Evolutionary conservation across 805 yeast genomes (phyloP).

Genomic region (Saturnispora gosingensis): DNA sequence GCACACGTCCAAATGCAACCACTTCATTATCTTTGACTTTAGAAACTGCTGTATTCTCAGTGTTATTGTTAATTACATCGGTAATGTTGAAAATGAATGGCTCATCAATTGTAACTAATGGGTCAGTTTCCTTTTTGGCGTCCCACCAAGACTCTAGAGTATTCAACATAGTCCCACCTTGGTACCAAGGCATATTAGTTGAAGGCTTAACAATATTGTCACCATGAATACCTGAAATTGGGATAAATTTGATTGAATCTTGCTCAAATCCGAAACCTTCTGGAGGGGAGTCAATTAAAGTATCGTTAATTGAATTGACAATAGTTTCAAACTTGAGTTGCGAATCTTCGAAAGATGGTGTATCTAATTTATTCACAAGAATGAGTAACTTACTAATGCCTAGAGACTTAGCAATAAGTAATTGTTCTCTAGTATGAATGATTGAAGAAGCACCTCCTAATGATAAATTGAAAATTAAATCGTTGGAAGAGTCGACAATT

Average conservation of each 20-base stretch:
- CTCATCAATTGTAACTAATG: slow-evolving; percentile 21
- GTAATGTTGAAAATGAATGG: slow-evolving; percentile 49
- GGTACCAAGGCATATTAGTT: slow-evolving; percentile 21
- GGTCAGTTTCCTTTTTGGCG: slow-evolving; percentile 14
- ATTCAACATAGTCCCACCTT: slow-evolving; percentile 40
- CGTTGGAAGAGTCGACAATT: slow-evolving; percentile 62
- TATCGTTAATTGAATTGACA: slow-evolving; percentile 40
- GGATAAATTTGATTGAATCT: slow-evolving; percentile 41
- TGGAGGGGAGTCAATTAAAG: slow-evolving; percentile 41
- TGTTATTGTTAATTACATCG: slow-evolving; percentile 34
- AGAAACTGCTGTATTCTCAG: slow-evolving; percentile 4
- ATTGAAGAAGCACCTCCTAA: slow-evolving; percentile 23
- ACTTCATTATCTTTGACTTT: slow-evolving; percentile 36
- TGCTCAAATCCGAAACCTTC: slow-evolving; percentile 42
- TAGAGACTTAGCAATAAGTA: slow-evolving; percentile 53
- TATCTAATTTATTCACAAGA: slow-evolving; percentile 65
- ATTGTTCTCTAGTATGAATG: slow-evolving; percentile 77
- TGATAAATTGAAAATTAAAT: slow-evolving; percentile 46
- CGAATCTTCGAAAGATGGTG: slow-evolving; percentile 40
- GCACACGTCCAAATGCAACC: slow-evolving; percentile 53
- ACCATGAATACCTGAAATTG: slow-evolving; percentile 64
- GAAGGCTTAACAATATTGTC: slow-evolving; percentile 48
- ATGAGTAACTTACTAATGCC: slow-evolving; percentile 56
- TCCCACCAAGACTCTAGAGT: slow-evolving; percentile 27
- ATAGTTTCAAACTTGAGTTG: slow-evolving; percentile 28